Conservation (phyloP, 805 yeast species). For the Nakazawaea sp. region DNA sequence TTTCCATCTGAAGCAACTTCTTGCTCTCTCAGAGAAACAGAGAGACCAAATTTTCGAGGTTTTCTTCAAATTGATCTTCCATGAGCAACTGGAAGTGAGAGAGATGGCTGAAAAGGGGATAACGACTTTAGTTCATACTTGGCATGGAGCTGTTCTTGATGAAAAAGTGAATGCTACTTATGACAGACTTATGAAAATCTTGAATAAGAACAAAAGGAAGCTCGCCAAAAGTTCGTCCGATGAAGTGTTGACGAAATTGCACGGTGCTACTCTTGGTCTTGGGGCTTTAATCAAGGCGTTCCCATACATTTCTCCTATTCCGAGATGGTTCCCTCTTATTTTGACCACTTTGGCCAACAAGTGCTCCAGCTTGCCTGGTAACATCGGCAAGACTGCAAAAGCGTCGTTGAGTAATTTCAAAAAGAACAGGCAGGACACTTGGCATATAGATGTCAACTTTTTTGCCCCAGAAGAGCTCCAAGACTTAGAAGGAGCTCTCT, state of each 20-base stretch:
- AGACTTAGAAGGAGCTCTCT: constrained; percentile 88
- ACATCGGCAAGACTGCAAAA: constrained; percentile 80
- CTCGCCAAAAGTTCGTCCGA: constrained; percentile 23
- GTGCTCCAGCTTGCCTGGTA: constrained; percentile 67
- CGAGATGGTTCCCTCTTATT: constrained; percentile 77
- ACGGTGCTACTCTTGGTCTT: constrained; percentile 83
- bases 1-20: constrained; percentile 61
- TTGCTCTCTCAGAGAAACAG: constrained; percentile 42
- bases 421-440: constrained; percentile 88
- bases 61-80: constrained; percentile 48
- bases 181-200: constrained; percentile 33
- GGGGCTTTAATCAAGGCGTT: constrained; percentile 87
- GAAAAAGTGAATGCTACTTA: constrained; percentile 30
- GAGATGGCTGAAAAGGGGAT: constrained; percentile 65
- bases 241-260: constrained; percentile 43
- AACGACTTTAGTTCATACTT: constrained; percentile 72
- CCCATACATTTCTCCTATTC: constrained; percentile 89
- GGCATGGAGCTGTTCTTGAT: constrained; percentile 39
- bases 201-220: constrained; percentile 26
- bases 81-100: constrained; percentile 67
- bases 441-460: constrained; percentile 81
- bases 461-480: constrained; percentile 78
- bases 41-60: constrained; percentile 42
- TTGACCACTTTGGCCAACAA: constrained; percentile 64
- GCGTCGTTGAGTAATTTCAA: constrained; percentile 76